Percentiles rank a stretch among this genome's conserved stretches.
phyloP scores from a whole-genome alignment of 164 flowering plant species.

The Chimonanthus salicifolius region DNA sequence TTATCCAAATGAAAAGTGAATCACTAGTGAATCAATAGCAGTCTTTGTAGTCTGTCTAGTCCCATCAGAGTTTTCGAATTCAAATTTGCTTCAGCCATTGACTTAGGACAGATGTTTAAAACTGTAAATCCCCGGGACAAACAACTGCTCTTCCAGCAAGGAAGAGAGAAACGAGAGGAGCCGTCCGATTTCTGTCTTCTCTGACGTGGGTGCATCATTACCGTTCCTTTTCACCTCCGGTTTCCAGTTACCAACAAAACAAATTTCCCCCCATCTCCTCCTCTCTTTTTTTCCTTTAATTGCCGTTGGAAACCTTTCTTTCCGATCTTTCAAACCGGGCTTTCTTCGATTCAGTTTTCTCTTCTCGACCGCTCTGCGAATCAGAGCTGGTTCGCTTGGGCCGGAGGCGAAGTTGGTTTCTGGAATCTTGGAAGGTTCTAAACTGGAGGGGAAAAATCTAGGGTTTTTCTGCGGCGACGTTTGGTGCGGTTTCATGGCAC shows the following conservation, averaged over 20 bases:
- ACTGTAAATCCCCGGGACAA: too few relatives aligned
- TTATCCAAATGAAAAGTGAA: too few relatives aligned
- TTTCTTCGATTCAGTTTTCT: neutral
- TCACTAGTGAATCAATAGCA: too few relatives aligned
- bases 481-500: constrained; percentile 36
- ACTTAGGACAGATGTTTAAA: too few relatives aligned
- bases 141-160: too few relatives aligned
- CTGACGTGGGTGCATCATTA: neutral
- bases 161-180: neutral
- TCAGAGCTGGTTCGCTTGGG: constrained; percentile 13
- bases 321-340: neutral
- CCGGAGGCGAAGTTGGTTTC: constrained; percentile 3
- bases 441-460: constrained; percentile 26
- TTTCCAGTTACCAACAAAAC: constrained; percentile 4
- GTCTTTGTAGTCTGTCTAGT: too few relatives aligned
- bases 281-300: neutral
- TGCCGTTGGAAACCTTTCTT: neutral
- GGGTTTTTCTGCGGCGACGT: constrained; percentile 24
- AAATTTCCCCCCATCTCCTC: neutral
- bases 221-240: neutral
- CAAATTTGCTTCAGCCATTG: too few relatives aligned
- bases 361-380: neutral
- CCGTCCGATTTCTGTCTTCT: constrained; percentile 1
- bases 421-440: neutral
- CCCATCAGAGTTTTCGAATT: too few relatives aligned